Percentiles rank a stretch among this genome's conserved stretches.
phyloP scores from a whole-genome alignment of 164 flowering plant species.

The Protea cynaroides region DNA sequence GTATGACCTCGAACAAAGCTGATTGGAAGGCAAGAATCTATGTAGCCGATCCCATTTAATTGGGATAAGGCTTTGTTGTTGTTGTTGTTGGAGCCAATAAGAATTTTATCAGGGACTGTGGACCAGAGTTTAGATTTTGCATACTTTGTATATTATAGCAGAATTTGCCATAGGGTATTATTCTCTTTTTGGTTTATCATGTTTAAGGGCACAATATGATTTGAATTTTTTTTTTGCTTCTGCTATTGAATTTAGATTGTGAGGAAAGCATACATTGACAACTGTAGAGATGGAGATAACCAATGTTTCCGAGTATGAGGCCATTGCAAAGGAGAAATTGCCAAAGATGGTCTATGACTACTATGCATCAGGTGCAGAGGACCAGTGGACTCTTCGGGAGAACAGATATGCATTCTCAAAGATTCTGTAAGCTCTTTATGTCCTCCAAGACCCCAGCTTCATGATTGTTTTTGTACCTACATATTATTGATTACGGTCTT shows the following conservation, averaged over 20 bases:
- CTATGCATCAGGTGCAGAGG: constrained; percentile 98
- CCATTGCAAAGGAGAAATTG: constrained; percentile 74
- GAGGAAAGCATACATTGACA: background rate
- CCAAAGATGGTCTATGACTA: constrained; percentile 93
- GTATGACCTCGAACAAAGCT: too few relatives aligned
- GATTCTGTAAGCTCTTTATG: constrained; percentile 56
- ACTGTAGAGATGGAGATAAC: constrained; percentile 59
- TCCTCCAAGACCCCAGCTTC: background rate
- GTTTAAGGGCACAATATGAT: background rate
- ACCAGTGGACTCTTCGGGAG: constrained; percentile 84
- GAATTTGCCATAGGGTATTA: background rate
- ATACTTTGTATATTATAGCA: background rate
- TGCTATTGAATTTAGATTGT: constrained; percentile 12
- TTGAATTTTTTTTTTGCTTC: background rate
- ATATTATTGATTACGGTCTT: too few relatives aligned
- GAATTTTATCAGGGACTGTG: background rate
- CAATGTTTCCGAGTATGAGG: constrained; percentile 72
- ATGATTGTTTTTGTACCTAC: background rate
- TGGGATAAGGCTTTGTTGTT: too few relatives aligned
- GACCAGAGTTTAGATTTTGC: background rate
- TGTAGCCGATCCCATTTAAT: too few relatives aligned
- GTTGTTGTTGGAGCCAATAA: background rate
- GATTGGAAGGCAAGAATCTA: too few relatives aligned
- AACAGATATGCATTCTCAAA: constrained; percentile 77
- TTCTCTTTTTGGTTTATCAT: background rate